Evolutionary conservation across 768 basidiomycete genomes (phyloP), one percentile per base, ranked within the genome.

Genomic region (Lenzites betulinus): DNA sequence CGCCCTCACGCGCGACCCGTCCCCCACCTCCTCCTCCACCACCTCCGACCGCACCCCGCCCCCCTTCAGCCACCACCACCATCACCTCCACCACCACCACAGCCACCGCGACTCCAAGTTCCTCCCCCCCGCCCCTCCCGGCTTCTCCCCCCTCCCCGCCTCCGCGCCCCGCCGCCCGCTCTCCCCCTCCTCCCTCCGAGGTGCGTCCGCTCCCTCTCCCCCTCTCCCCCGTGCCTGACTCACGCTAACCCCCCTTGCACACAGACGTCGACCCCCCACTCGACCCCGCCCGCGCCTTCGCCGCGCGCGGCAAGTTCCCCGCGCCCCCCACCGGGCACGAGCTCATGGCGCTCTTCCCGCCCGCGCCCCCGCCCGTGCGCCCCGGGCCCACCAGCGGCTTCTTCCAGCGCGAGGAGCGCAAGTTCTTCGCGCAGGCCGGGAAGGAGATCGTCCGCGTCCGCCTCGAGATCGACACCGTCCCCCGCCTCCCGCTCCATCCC

Each of bases 261-360:
- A 12, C 68, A 89, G 88, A 90, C 71, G 76, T 90, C 66, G 87
- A 89, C 70, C 79, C 89, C 50, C 76, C 81, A 0, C 81, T 83
- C 59, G 75, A 79, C 41, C 56, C 33, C 15, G 62, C 42, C 20
- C 75, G 79, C 56, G 81, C 81, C 64, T 75, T 78, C 59, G 70
- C 75, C 3, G 74, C 80, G 2, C 77, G 86, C 58, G 62, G 62
- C 36, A 86, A 85, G 64, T 89, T 84, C 69, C 90, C 90, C 18
- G 83, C 87, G 1, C 90, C 90, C 1, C 87, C 89, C 5, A 90
- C 88, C 0, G 90, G 90, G 2, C 90, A 92, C 66, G 89, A 92
- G 65, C 81, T 92, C 66, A 92, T 92, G 90, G 88, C 88, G 15
- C 82, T 92, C 76, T 92, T 92, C 69, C 90, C 90, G 0, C 81